phyloP scores from a whole-genome alignment of 345 rosid species.

The Brassica carinata region DNA sequence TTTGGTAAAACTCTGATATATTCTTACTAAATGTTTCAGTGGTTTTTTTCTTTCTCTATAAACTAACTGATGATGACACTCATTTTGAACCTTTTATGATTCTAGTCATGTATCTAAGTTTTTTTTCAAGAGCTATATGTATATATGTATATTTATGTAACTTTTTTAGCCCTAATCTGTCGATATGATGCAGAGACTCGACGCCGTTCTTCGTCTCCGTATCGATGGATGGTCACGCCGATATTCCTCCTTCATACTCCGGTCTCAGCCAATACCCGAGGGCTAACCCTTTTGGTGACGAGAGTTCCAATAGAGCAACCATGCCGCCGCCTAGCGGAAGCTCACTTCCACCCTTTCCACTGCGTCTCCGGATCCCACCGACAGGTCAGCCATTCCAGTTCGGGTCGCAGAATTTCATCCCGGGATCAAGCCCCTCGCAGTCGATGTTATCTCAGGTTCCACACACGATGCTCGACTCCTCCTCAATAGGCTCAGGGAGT shows the following conservation, averaged over 20 bases:
- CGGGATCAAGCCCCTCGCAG: constrained; percentile 52
- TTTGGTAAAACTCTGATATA: too few species aligned
- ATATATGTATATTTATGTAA: background rate
- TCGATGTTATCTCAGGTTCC: constrained; percentile 52
- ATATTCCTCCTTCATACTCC: constrained; percentile 47
- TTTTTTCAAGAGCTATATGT: background rate
- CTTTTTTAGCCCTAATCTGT: background rate
- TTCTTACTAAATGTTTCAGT: background rate
- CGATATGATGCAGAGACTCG: constrained; percentile 60
- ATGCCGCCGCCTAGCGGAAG: constrained; percentile 71
- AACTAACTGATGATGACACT: background rate
- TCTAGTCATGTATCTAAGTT: background rate
- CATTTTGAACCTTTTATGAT: background rate
- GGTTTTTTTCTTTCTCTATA: background rate
- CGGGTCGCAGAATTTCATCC: constrained; percentile 52
- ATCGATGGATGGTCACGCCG: constrained; percentile 46
- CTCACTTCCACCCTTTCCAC: constrained; percentile 71
- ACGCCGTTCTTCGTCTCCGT: constrained; percentile 44
- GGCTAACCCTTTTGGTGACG: constrained; percentile 38
- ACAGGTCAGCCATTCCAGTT: constrained; percentile 41
- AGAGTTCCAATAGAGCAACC: constrained; percentile 52
- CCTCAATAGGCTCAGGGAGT: background rate
- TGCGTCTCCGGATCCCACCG: constrained; percentile 58
- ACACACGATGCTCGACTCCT: background rate
- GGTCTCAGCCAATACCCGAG: constrained; percentile 37